Evolutionary conservation across 2,329 filamentous ascomycete genomes (phyloP).

Genomic region (Zalaria sp.): DNA sequence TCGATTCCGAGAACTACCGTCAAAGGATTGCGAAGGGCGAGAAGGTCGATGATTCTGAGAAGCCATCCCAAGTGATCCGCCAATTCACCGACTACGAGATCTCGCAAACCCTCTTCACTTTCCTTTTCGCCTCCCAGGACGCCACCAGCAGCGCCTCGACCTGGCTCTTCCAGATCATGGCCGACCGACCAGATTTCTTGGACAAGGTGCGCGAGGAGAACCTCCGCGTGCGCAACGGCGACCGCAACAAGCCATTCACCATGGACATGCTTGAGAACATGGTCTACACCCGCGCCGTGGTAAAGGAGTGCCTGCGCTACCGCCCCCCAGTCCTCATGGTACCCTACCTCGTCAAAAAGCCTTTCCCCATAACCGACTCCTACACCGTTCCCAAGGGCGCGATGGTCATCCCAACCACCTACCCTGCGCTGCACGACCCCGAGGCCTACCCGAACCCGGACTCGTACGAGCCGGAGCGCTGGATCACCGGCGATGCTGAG

Average conservation of each 20-base stretch:
- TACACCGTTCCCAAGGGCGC: constrained; percentile 89
- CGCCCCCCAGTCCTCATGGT: constrained; percentile 95
- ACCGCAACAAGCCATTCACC: constrained; percentile 54
- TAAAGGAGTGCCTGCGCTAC: constrained; percentile 84
- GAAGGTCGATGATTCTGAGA: constrained; percentile 47
- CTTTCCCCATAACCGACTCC: constrained; percentile 73
- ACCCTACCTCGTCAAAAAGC: constrained; percentile 86
- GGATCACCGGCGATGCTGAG: constrained; percentile 81
- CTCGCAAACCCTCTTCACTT: constrained; percentile 84
- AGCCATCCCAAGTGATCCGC: constrained; percentile 70
- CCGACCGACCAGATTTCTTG: constrained; percentile 83
- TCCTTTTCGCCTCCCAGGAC: constrained; percentile 94
- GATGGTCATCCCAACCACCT: constrained; percentile 89
- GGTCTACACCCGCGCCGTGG: constrained; percentile 80
- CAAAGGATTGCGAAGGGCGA: constrained; percentile 63
- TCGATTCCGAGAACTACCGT: constrained; percentile 70
- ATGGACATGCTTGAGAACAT: constrained; percentile 83
- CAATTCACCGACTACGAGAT: constrained; percentile 87
- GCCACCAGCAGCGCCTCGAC: constrained; percentile 87
- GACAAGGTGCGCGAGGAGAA: constrained; percentile 90
- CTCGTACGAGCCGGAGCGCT: constrained; percentile 77
- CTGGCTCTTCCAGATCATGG: constrained; percentile 90
- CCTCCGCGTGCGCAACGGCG: constrained; percentile 57
- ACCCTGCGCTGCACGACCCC: constrained; percentile 79
- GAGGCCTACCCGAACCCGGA: constrained; percentile 88